Base-by-base conservation (phyloP, 441 rosid species). In the Gossypium trilobum region DNA sequence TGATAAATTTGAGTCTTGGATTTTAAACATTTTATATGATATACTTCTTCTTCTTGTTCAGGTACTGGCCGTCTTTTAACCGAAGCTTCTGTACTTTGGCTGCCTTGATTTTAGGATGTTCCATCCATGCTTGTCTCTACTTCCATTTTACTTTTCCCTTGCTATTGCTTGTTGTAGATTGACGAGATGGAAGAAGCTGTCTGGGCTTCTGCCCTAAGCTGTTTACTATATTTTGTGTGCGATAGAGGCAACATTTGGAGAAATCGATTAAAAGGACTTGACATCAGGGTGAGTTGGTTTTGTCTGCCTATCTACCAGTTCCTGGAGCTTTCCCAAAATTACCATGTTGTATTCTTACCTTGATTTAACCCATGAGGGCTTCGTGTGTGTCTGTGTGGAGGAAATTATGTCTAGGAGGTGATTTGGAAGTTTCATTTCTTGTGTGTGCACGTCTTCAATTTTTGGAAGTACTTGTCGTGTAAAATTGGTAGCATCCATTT, bases 201-300 rank as follows among this genome's bases (percentile, higher is more conserved):
- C 31, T 93, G 98, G 98, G 89, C 98, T 54, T 88, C 99, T 85
- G 97, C 96, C 62, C 82, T 95, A 60, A 95, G 99, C 84, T 93
- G 99, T 83, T 86, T 95, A 60, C 92, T 95, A 55, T 95, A 91
- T 87, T 95, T 93, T 82, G 91, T 93, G 63, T 90, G 91, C 79
- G 96, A 91, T 67, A 86, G 99, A 77, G 94, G 97, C 68, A 95
- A 86, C 84, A 93, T 95, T 77, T 76, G 82, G 85, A 85, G 95
- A 75, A 86, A 80, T 46, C 86, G 86, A 78, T 82, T 95, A 81
- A 84, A 85, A 78, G 99, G 99, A 74, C 97, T 95, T 76, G 99
- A 93, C 86, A 93, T 95, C 81, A 86, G 99, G 93, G 99, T 95
- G 74, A 82, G 91, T 75, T 51, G 44, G 52, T 72, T 60, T 81